A percentile compares a stretch with the other conserved stretches of the same genome.
Evolutionary conservation across 2,329 filamentous ascomycete genomes (phyloP).

Genomic region (Helotiales sp.): DNA sequence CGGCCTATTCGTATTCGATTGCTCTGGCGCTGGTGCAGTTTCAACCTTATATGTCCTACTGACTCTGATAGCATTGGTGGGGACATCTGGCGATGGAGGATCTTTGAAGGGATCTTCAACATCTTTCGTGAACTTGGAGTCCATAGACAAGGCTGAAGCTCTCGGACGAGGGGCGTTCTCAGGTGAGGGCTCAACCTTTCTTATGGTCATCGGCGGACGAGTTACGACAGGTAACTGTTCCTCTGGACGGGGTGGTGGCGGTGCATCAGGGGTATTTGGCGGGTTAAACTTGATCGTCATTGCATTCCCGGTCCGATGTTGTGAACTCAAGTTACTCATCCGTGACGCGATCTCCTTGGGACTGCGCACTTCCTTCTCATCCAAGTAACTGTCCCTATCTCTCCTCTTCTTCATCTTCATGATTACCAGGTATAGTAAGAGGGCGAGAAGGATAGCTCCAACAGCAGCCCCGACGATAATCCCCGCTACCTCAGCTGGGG

Average conservation of each 20-base stretch:
- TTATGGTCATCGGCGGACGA: not conserved
- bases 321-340: slow-evolving; percentile 14
- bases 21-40: not conserved
- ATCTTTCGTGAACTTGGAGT: not conserved
- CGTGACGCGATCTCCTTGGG: slow-evolving; percentile 15
- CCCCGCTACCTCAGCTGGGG: slow-evolving; percentile 9
- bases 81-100: not conserved
- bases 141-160: not conserved
- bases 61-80: not conserved
- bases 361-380: slow-evolving; percentile 15
- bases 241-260: slow-evolving; percentile 1
- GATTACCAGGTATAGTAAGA: slow-evolving; percentile 11
- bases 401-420: slow-evolving; percentile 11
- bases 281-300: slow-evolving; percentile 20
- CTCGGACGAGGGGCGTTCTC: no score
- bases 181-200: no score
- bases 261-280: slow-evolving; percentile 13
- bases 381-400: slow-evolving; percentile 15
- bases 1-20: not conserved
- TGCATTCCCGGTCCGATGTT: slow-evolving; percentile 14
- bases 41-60: not conserved
- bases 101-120: not conserved
- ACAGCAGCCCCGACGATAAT: slow-evolving; percentile 13
- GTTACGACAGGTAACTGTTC: not conserved
- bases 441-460: slow-evolving; percentile 1